phyloP scores from a whole-genome alignment of 305 asterid genomes.

The Plantago rigida region DNA sequence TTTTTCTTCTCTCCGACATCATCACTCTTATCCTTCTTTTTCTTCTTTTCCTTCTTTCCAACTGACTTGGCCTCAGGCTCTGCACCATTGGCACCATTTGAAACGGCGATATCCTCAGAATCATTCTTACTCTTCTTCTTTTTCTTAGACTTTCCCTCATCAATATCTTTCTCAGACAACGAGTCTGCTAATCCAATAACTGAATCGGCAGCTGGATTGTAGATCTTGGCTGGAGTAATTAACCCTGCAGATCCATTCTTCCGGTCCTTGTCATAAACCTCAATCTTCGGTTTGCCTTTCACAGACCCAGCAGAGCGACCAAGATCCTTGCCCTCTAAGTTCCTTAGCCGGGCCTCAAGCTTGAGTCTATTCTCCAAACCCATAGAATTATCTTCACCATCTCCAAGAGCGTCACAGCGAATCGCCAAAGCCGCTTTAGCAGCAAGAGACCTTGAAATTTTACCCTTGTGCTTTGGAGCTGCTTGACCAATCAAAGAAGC shows the following conservation, averaged over 20 bases:
- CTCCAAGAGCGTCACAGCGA: constrained; percentile 86
- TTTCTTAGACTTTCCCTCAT: background rate
- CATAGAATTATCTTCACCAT: constrained; percentile 67
- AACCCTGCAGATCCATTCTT: constrained; percentile 59
- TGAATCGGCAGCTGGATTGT: constrained; percentile 82
- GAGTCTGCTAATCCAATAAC: constrained; percentile 35
- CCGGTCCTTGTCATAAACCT: constrained; percentile 72
- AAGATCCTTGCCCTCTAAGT: constrained; percentile 70
- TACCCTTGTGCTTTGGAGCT: constrained; percentile 95
- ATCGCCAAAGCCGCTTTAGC: constrained; percentile 85
- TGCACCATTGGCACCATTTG: constrained; percentile 1
- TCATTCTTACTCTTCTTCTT: constrained; percentile 28
- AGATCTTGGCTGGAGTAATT: constrained; percentile 72
- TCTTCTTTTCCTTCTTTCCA: too few relatives aligned
- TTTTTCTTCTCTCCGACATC: constrained; percentile 54
- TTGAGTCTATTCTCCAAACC: constrained; percentile 76
- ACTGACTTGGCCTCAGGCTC: constrained; percentile 27
- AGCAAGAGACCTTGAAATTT: constrained; percentile 85
- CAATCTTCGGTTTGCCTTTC: constrained; percentile 84
- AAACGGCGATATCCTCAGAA: constrained; percentile 22
- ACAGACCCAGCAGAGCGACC: constrained; percentile 71
- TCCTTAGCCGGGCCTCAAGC: constrained; percentile 85
- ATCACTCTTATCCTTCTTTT: too few relatives aligned
- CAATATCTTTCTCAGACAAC: too few relatives aligned
- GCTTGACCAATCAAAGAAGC: constrained; percentile 97